phyloP scores from a whole-genome alignment of 129 eudicot species.

The carrot (Daucus carota) region DH1_v3.0 NC_030382.2:52052001-52052500 shows the following conservation, averaged over 20 bases:
- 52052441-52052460: constrained; percentile 76
- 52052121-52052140: background rate
- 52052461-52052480: constrained; percentile 80
- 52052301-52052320: background rate
- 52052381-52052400: constrained; percentile 35
- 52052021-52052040: background rate
- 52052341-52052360: background rate
- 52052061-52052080: background rate
- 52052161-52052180: background rate
- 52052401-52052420: constrained; percentile 76
- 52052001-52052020: background rate
- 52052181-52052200: background rate
- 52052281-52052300: background rate
- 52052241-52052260: background rate
- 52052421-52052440: constrained; percentile 57
- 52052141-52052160: too few relatives aligned
- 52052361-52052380: background rate
- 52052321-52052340: background rate
- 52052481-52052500: constrained; percentile 84
- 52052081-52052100: background rate
- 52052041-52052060: constrained; percentile 2
- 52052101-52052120: background rate
- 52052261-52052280: background rate
- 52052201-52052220: background rate
- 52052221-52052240: background rate